Percentiles rank a stretch among this genome's conserved stretches.
Conservation (phyloP, 495 filamentous ascomycete species). For the Choiromyces venosus region DNA sequence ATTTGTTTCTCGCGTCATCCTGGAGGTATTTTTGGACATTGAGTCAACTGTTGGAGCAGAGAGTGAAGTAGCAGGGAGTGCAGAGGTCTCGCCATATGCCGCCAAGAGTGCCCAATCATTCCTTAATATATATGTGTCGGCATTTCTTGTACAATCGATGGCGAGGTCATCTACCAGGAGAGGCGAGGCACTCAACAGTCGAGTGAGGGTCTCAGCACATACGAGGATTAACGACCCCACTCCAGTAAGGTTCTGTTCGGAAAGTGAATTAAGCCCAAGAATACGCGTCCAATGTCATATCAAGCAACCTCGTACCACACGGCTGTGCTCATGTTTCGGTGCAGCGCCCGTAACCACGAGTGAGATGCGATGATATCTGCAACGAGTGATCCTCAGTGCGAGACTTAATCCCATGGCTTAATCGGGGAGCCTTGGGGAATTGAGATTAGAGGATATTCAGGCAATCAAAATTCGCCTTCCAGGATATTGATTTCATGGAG, state of each 20-base stretch:
- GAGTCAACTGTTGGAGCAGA: not conserved
- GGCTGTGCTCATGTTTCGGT: not conserved
- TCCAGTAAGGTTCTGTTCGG: not conserved
- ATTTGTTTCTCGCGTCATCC: not conserved
- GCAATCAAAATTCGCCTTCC: not conserved
- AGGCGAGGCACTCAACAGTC: not conserved
- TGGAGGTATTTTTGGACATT: not conserved
- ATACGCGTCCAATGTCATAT: not conserved
- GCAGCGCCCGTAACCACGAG: not conserved
- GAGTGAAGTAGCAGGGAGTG: not conserved
- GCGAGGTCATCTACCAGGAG: not conserved
- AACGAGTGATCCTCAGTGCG: not conserved
- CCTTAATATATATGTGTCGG: not conserved
- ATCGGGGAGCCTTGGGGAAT: not conserved
- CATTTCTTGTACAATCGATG: not conserved
- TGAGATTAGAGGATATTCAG: not conserved
- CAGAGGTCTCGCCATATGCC: not conserved
- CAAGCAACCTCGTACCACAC: not conserved
- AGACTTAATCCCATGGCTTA: not conserved
- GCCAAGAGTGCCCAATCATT: not conserved
- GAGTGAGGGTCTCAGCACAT: not conserved
- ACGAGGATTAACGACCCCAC: not conserved
- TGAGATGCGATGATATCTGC: not conserved
- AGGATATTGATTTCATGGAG: not conserved
- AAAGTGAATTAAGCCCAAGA: not conserved